phyloP scores from a whole-genome alignment of 352 stramenopile genomes.

The Aphanomyces stellatus region DNA sequence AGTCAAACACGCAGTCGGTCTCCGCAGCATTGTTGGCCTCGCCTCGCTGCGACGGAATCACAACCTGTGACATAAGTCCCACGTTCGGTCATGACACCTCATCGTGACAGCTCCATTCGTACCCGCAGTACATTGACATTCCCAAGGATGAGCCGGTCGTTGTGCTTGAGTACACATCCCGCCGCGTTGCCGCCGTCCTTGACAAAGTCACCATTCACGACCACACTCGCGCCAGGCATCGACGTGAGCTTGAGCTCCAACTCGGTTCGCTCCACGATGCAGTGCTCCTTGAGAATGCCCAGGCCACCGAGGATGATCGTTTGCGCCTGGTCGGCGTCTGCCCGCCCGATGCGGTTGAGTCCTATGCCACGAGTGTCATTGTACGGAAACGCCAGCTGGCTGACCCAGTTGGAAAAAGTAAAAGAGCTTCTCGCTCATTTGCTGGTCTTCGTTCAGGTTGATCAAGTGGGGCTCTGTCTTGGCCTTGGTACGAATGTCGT shows the following conservation, averaged over 20 bases:
- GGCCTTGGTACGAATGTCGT: conserved; percentile 47
- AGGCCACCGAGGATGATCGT: conserved; percentile 73
- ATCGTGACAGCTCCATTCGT: no score
- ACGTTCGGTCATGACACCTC: no score
- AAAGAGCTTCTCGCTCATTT: conserved; percentile 75
- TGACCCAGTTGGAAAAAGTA: conserved; percentile 55
- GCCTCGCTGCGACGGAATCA: conserved; percentile 39
- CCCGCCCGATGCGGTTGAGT: conserved; percentile 51
- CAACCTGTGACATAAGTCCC: conserved; percentile 27
- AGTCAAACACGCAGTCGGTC: conserved; percentile 51
- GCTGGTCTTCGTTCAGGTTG: conserved; percentile 82
- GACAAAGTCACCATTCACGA: conserved; percentile 56
- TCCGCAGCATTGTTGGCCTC: conserved; percentile 25
- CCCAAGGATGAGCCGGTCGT: conserved; percentile 60
- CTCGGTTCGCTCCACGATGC: conserved; percentile 28
- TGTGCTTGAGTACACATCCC: conserved; percentile 54
- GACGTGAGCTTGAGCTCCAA: conserved; percentile 28
- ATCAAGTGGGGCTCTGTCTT: conserved; percentile 65
- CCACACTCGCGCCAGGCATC: conserved; percentile 45
- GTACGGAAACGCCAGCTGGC: neutral
- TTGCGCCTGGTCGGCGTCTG: conserved; percentile 53
- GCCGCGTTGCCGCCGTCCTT: conserved; percentile 26
- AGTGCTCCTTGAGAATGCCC: conserved; percentile 72
- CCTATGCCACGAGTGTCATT: conserved; percentile 13
- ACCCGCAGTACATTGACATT: conserved; percentile 76